phyloP scores from a whole-genome alignment of 225 moss, liverwort and hornwort genomes.

The Pleurozium schreberi region DNA sequence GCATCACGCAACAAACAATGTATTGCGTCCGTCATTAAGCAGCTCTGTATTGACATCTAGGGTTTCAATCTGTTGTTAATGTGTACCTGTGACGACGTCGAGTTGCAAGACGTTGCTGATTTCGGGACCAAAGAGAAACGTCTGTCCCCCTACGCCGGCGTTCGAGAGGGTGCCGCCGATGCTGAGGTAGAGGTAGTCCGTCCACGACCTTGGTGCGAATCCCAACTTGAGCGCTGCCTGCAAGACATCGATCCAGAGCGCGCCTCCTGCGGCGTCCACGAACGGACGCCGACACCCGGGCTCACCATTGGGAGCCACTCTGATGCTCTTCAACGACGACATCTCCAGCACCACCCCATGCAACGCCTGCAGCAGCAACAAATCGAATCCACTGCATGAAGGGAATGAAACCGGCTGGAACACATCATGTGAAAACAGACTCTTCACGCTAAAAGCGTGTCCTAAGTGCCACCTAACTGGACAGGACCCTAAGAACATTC shows the following conservation, averaged over 20 bases:
- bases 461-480: neutral
- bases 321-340: constrained; percentile 51
- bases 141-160: constrained; percentile 81
- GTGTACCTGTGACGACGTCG: constrained; percentile 63
- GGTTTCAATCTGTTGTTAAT: neutral
- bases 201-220: constrained; percentile 65
- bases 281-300: constrained; percentile 28
- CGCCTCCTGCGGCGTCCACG: constrained; percentile 66
- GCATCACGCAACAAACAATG: neutral
- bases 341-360: constrained; percentile 76
- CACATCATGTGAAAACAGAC: neutral
- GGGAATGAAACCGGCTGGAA: neutral
- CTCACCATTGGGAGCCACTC: constrained; percentile 20
- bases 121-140: constrained; percentile 74
- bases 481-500: neutral
- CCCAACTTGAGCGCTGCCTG: constrained; percentile 35
- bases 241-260: constrained; percentile 79
- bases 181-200: constrained; percentile 72
- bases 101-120: constrained; percentile 80
- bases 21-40: neutral
- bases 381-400: neutral
- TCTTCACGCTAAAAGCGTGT: neutral
- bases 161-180: constrained; percentile 95
- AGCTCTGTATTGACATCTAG: neutral
- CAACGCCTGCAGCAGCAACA: constrained; percentile 16